A percentile compares a stretch with the other conserved stretches of the same genome.
Evolutionary conservation across 2,329 filamentous ascomycete species (phyloP).

Genomic region (Colletotrichum brevisporum): DNA sequence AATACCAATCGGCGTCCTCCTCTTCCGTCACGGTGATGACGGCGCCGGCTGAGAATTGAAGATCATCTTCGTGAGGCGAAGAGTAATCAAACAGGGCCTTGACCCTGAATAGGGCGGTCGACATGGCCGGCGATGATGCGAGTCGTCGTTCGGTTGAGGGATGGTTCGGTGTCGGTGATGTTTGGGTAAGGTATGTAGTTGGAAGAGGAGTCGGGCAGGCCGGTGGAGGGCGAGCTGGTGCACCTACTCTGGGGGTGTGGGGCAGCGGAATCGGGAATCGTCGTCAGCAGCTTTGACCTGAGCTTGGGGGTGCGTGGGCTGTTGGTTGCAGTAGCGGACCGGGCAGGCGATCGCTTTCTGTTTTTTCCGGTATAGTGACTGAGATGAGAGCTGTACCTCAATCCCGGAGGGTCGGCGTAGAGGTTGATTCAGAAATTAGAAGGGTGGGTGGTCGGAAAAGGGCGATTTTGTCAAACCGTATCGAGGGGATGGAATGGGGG

Average conservation of each 20-base stretch:
- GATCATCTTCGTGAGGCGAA: conserved; percentile 94
- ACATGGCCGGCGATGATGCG: conserved; percentile 39
- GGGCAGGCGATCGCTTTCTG: not conserved
- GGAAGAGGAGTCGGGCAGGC: conserved; percentile 38
- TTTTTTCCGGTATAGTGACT: not conserved
- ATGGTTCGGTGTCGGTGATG: conserved; percentile 12
- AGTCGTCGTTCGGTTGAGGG: conserved; percentile 24
- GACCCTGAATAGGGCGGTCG: conserved; percentile 85
- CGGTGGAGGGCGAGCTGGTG: conserved; percentile 30
- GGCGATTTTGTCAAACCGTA: conserved; percentile 14
- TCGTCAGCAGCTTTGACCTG: conserved; percentile 41
- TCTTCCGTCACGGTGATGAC: conserved; percentile 94
- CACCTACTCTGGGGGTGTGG: conserved; percentile 33
- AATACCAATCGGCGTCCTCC: conserved; percentile 95
- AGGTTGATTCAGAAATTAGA: not conserved
- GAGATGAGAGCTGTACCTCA: conserved; percentile 7
- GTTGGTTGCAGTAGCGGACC: conserved; percentile 28
- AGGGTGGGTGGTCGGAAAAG: conserved; percentile 14
- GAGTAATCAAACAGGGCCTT: conserved; percentile 96
- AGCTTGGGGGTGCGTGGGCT: conserved; percentile 17
- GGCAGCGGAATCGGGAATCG: conserved; percentile 39
- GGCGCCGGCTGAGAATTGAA: conserved; percentile 87
- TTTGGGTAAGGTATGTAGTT: conserved; percentile 21
- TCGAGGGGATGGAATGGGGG: conserved; percentile 15
- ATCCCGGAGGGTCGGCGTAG: conserved; percentile 11